phyloP scores from a whole-genome alignment of 2,329 filamentous ascomycete genomes.

The Fusarium neocosmosporiellum region DNA sequence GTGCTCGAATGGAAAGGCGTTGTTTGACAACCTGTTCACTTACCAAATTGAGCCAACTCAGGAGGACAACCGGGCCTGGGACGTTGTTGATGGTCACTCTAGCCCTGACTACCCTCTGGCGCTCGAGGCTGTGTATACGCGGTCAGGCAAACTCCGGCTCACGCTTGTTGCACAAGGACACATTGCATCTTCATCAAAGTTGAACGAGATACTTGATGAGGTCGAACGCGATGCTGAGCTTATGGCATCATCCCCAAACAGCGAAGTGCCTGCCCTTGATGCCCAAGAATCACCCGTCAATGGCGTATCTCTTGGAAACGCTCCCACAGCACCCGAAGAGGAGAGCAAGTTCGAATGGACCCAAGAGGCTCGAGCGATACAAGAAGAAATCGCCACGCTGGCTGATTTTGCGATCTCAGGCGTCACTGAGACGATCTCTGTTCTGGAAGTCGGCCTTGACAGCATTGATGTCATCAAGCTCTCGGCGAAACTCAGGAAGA shows the following conservation, averaged over 20 bases:
- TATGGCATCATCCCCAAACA: constrained; percentile 17
- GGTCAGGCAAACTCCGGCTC: constrained; percentile 61
- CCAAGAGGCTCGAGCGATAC: constrained; percentile 61
- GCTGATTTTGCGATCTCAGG: constrained; percentile 62
- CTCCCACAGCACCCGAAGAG: constrained; percentile 48
- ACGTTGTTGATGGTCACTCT: constrained; percentile 57
- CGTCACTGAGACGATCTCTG: constrained; percentile 69
- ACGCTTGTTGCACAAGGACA: constrained; percentile 68
- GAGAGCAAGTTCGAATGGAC: constrained; percentile 68
- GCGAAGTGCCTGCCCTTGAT: constrained; percentile 13
- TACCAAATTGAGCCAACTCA: constrained; percentile 70
- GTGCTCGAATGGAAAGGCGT: constrained; percentile 67
- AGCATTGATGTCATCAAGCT: constrained; percentile 93
- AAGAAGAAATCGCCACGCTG: constrained; percentile 71
- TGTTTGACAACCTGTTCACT: constrained; percentile 87
- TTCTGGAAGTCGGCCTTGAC: constrained; percentile 88
- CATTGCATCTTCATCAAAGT: constrained; percentile 45
- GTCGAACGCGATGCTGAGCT: constrained; percentile 46
- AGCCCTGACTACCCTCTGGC: constrained; percentile 80
- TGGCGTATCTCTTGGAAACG: neutral
- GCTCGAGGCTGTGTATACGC: constrained; percentile 73
- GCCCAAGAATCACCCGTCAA: neutral
- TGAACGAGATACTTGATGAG: constrained; percentile 50
- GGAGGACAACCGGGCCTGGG: constrained; percentile 63
- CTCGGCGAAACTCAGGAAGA: constrained; percentile 74